These are phyloP conservation scores for Russula lepida DNA, from an alignment of 768 basidiomycete genomes.

Conservation along the genomic window DNA sequence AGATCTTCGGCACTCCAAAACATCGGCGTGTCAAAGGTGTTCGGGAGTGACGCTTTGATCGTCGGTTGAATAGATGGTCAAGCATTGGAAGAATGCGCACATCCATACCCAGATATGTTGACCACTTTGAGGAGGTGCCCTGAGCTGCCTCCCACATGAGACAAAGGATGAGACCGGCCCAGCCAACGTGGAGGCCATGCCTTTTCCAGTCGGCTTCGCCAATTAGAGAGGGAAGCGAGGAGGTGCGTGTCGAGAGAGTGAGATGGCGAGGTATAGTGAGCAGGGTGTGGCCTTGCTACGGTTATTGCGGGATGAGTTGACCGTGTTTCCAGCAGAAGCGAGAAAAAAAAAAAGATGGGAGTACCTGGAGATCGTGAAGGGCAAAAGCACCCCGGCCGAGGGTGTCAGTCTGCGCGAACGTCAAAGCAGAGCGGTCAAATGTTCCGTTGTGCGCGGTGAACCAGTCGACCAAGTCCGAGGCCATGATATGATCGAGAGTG, in stretches of 20 bases:
- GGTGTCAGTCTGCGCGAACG: slow-evolving; percentile 34
- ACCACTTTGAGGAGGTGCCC: slow-evolving; percentile 57
- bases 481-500: neutral
- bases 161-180: slow-evolving; percentile 82
- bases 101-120: slow-evolving; percentile 57
- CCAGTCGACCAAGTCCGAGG: slow-evolving; percentile 38
- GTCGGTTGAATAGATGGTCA: neutral
- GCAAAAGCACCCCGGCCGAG: slow-evolving; percentile 70
- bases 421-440: slow-evolving; percentile 32
- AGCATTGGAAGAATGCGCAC: neutral
- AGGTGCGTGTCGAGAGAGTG: slow-evolving; percentile 74
- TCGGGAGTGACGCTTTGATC: slow-evolving; percentile 54
- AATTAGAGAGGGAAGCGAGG: slow-evolving; percentile 50
- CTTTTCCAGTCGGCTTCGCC: slow-evolving; percentile 57
- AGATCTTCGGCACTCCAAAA: slow-evolving; percentile 80
- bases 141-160: slow-evolving; percentile 92
- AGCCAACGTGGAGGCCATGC: slow-evolving; percentile 55
- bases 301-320: slow-evolving; percentile 2
- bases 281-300: slow-evolving; percentile 64
- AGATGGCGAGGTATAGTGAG: slow-evolving; percentile 76
- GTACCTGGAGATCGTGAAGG: slow-evolving; percentile 57
- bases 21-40: slow-evolving; percentile 81
- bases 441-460: slow-evolving; percentile 43
- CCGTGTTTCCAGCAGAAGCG: slow-evolving; percentile 2
- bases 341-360: neutral